phyloP scores from a whole-genome alignment of 371 early-diverging fungal species.

The Mucor mucedo region DNA sequence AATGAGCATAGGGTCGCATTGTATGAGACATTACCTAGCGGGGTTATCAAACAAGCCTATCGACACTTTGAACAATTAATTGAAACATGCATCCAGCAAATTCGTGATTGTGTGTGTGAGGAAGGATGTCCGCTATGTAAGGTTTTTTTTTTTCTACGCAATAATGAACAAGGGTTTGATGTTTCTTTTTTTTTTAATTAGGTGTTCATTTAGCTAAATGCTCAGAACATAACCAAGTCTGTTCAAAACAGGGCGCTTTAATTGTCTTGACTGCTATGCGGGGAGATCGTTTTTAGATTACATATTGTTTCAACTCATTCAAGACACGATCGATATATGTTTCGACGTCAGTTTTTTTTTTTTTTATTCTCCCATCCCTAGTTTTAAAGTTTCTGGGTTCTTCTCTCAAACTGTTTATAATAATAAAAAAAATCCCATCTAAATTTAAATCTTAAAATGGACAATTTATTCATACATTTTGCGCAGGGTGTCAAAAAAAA shows the following conservation, averaged over 20 bases:
- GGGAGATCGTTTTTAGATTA: not conserved
- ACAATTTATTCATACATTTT: too few species aligned
- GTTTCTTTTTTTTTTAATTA: conserved; percentile 15
- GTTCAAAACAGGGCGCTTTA: conserved; percentile 47
- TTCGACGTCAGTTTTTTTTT: not conserved
- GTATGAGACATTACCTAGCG: conserved; percentile 51
- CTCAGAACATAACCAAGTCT: conserved; percentile 47
- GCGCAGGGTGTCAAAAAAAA: too few species aligned
- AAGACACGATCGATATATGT: not conserved
- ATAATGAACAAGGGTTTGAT: not conserved
- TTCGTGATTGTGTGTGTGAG: conserved; percentile 44
- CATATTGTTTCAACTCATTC: not conserved
- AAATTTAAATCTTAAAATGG: too few species aligned
- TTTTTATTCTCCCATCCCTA: too few species aligned
- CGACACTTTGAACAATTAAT: conserved; percentile 40
- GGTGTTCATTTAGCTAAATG: conserved; percentile 47
- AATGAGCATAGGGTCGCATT: conserved; percentile 28
- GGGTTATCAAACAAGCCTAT: conserved; percentile 40
- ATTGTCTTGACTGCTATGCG: conserved; percentile 32
- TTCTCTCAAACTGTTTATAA: too few species aligned
- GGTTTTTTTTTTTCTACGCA: not conserved
- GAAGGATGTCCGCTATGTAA: conserved; percentile 52
- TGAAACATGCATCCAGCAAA: conserved; percentile 28
- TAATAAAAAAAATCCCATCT: too few species aligned
- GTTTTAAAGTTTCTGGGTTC: too few species aligned